Base-by-base conservation (phyloP, 2,329 filamentous ascomycete species). In the Penicillium sp. region DNA sequence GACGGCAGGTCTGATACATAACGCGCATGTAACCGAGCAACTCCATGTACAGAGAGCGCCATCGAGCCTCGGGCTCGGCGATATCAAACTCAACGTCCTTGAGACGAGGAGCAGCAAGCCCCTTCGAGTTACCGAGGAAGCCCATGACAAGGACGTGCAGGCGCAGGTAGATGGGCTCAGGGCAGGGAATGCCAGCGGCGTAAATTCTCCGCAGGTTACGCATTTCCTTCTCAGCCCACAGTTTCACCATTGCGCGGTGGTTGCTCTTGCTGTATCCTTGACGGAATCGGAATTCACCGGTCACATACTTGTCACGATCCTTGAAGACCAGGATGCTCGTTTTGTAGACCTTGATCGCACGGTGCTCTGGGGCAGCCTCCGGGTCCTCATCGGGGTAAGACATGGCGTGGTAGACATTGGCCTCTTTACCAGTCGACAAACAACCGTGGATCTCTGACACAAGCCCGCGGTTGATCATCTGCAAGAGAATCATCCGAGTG, bases 181-280 rank as follows among this genome's bases (percentile, higher is more conserved):
- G 95, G 67, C 90, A 96, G 5, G 92, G 90, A 56, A 99, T 96
- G 7, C 90, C 91, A 7, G 93, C 90, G 5, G 86, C 81, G 75
- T 96, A 82, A 63, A 99, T 89, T 57, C 95, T 85, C 67, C 92
- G 88, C 71, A 99, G 78, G 77, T 99, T 99, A 43, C 95, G 87
- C 81, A 96, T 96, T 79, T 99, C 95, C 79, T 99, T 99, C 79
- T 99, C 94, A 0, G 96, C 96, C 95, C 95, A 99, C 25, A 97
- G 83, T 77, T 96, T 96, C 67, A 99, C 94, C 94, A 98, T 98
- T 67, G 94, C 92, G 51, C 93, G 87, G 79, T 92, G 96, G 78
- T 92, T 96, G 66, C 90, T 90, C 82, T 97, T 98, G 79, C 94
- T 95, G 74, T 94, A 95, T 52, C 94, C 94, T 62, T 88, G 84